Evolutionary conservation across 2,329 filamentous ascomycete genomes (phyloP).

Genomic region (Xylariaceae sp.): DNA sequence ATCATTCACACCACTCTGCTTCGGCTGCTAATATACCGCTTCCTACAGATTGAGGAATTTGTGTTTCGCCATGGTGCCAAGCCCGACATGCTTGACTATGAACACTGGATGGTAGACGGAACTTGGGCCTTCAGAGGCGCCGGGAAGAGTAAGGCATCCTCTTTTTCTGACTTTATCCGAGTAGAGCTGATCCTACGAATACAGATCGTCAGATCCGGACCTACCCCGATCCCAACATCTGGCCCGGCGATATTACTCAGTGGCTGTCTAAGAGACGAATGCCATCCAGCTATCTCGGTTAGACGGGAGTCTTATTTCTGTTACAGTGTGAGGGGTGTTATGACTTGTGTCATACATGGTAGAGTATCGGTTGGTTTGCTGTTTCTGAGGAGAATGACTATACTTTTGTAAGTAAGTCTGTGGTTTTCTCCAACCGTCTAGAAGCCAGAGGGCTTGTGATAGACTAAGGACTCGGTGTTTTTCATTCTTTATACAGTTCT

Average conservation of each 20-base stretch:
- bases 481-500: no score
- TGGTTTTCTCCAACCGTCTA: no score
- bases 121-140: constrained; percentile 20
- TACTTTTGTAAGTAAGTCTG: no score
- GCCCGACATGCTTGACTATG: constrained; percentile 22
- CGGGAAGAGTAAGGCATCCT: constrained; percentile 19
- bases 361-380: no score
- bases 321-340: no score
- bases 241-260: constrained; percentile 27
- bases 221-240: constrained; percentile 28
- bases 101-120: constrained; percentile 28
- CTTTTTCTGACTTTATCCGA: not conserved
- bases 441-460: no score
- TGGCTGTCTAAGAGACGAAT: constrained; percentile 5
- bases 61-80: constrained; percentile 22
- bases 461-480: no score
- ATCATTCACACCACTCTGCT: not conserved
- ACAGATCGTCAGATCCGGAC: constrained; percentile 26
- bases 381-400: no score
- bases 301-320: no score
- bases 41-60: constrained; percentile 23
- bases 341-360: no score
- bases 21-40: not conserved
- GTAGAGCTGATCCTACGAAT: constrained; percentile 7
- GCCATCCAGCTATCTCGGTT: no score